Evolutionary conservation across 495 filamentous ascomycete species (phyloP).

Genomic region (Penicillium goetzii): DNA sequence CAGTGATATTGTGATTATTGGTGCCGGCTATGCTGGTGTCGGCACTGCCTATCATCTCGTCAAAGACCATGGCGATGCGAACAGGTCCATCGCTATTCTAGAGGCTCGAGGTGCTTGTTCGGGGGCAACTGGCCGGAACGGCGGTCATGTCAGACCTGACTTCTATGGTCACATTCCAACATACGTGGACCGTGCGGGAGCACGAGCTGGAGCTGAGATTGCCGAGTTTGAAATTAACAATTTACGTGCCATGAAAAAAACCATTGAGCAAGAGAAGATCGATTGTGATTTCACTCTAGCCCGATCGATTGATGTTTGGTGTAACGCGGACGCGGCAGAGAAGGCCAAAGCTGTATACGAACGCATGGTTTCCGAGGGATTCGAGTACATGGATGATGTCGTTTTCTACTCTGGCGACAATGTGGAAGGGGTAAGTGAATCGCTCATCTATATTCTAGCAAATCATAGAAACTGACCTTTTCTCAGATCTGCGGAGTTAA

Average conservation of each 20-base stretch:
- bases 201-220: conserved; percentile 28
- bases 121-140: conserved; percentile 47
- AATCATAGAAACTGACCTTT: conserved; percentile 1
- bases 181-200: conserved; percentile 30
- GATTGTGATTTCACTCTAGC: conserved; percentile 47
- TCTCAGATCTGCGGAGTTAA: conserved; percentile 37
- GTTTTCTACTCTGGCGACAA: conserved; percentile 33
- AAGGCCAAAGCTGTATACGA: conserved; percentile 38
- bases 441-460: background rate
- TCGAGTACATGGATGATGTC: conserved; percentile 39
- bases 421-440: conserved; percentile 35
- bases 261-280: conserved; percentile 41
- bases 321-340: conserved; percentile 34
- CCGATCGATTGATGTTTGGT: conserved; percentile 43
- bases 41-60: conserved; percentile 64
- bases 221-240: conserved; percentile 39
- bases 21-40: conserved; percentile 70
- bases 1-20: conserved; percentile 68
- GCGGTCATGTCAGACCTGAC: conserved; percentile 41
- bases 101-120: conserved; percentile 45
- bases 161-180: conserved; percentile 40
- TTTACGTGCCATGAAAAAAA: conserved; percentile 35
- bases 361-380: conserved; percentile 22
- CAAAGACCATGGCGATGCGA: conserved; percentile 19
- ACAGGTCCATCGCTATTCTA: conserved; percentile 36